Evolutionary conservation across 306 rosid species (phyloP).

Genomic region (Malus orientalis): DNA sequence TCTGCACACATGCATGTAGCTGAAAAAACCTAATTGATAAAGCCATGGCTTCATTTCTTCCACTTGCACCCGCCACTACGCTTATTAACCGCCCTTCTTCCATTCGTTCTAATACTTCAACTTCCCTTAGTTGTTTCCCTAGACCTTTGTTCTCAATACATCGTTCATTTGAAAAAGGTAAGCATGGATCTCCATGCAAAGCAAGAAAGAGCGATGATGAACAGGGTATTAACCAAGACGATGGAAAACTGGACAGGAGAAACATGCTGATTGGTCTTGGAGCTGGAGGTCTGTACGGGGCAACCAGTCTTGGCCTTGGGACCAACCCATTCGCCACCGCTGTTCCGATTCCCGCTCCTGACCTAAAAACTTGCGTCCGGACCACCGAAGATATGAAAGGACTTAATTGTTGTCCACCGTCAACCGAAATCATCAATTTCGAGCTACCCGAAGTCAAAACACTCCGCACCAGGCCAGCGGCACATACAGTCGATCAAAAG

Average conservation of each 20-base stretch:
- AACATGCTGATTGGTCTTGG: slow-evolving; percentile 38
- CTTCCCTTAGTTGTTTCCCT: too few relatives aligned
- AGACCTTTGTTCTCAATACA: neutral
- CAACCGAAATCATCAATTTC: slow-evolving; percentile 34
- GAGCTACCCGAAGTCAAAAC: neutral
- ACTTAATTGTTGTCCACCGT: slow-evolving; percentile 59
- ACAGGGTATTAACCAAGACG: neutral
- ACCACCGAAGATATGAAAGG: slow-evolving; percentile 18
- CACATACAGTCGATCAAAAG: slow-evolving; percentile 29
- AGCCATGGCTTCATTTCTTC: too few relatives aligned
- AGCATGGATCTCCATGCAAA: neutral
- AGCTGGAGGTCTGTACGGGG: slow-evolving; percentile 48
- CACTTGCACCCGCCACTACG: too few relatives aligned
- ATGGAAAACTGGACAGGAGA: slow-evolving; percentile 5
- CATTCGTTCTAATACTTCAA: too few relatives aligned
- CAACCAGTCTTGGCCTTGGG: slow-evolving; percentile 4
- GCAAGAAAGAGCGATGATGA: neutral
- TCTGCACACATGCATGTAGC: too few relatives aligned
- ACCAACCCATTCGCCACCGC: slow-evolving; percentile 38
- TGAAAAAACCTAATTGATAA: too few relatives aligned
- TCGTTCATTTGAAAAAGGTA: too few relatives aligned
- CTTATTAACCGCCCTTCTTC: too few relatives aligned
- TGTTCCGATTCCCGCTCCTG: slow-evolving; percentile 35
- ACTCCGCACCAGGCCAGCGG: slow-evolving; percentile 41
- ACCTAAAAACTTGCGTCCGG: slow-evolving; percentile 34